Base-by-base conservation (phyloP, 345 rosid genomes). In the Eucalyptus marginata region DNA sequence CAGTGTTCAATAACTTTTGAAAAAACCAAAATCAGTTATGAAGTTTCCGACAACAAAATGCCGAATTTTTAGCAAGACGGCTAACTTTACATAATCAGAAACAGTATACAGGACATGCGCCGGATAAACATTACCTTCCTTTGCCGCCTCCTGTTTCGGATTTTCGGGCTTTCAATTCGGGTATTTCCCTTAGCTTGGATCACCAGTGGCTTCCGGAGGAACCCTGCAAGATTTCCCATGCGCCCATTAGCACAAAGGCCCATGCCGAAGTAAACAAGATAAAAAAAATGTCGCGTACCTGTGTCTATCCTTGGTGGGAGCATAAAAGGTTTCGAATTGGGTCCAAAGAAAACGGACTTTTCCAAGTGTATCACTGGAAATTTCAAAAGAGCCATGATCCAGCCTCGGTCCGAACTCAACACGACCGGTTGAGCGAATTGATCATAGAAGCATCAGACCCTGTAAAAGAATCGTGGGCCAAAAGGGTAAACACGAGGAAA, bases 81-180 rank as follows among this genome's bases (percentile, higher is more conserved):
- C 83, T 36, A 5, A 76, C 27, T 36, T 22, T 76, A 76, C 20
- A 13, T 36, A 76, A 36, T 36, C 46, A 36, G 46, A 76, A 76
- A 76, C 27, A 36, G 27, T 10, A 76, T 2, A 36, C 83, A 36
- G 46, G 27, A 36, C 47, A 76, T 36, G 47, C 47, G 36, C 14
- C 7, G 15, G 27, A 40, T 36, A 76, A 22, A 46, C 59, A 13
- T n/a, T 87, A 96, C 99, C 98, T 95, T 97, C 93, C 94, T 95
- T 88, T 87, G 94, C 86, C 85, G 92, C 91, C 96, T 95, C 88
- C 95, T 90, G 92, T 96, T 95, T 88, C 92, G 91, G 58, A 91
- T 93, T 92, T 97, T 97, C 1, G 98, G 93, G 51, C 93, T 96
- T 90, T 96, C 98, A 16, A 89, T 92, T 89, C 95, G 88, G 46